Percentiles rank a stretch among this genome's conserved stretches.
Evolutionary conservation across 2,329 filamentous ascomycete genomes (phyloP).

Genomic region (Aspergillus japonicus): DNA sequence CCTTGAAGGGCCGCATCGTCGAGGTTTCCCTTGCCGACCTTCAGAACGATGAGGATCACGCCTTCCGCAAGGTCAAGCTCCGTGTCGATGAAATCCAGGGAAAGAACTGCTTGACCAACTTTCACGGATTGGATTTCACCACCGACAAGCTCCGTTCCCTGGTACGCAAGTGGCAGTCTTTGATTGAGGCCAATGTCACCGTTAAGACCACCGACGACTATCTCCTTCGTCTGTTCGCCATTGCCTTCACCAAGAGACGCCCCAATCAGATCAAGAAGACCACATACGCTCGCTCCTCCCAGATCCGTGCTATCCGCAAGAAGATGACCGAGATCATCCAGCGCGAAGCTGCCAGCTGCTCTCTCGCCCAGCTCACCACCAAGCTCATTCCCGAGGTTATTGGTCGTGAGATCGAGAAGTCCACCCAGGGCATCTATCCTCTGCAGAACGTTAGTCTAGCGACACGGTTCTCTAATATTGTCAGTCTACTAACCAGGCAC

Average conservation of each 20-base stretch:
- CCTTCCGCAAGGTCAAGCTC: constrained; percentile 99
- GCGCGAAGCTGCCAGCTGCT: constrained; percentile 92
- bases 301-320: constrained; percentile 97
- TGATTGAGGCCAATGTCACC: constrained; percentile 99
- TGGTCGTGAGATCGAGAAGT: constrained; percentile 99
- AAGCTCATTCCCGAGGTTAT: constrained; percentile 99
- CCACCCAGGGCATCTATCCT: constrained; percentile 98
- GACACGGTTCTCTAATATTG: background rate
- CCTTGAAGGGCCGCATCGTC: constrained; percentile 97
- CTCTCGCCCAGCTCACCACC: constrained; percentile 90
- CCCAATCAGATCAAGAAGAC: constrained; percentile 99
- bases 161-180: constrained; percentile 98
- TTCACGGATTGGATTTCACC: constrained; percentile 99
- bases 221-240: constrained; percentile 97
- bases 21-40: constrained; percentile 98
- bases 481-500: background rate
- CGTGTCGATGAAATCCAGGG: constrained; percentile 98
- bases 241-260: constrained; percentile 98
- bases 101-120: constrained; percentile 99
- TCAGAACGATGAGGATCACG: constrained; percentile 99
- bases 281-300: constrained; percentile 93
- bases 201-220: constrained; percentile 99
- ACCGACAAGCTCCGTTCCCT: constrained; percentile 99
- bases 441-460: constrained; percentile 80
- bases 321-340: constrained; percentile 99